Evolutionary conservation across 1,284 basidiomycete species (phyloP), one percentile per base, ranked within the genome.

Genomic region (Papiliotrema laurentii): DNA sequence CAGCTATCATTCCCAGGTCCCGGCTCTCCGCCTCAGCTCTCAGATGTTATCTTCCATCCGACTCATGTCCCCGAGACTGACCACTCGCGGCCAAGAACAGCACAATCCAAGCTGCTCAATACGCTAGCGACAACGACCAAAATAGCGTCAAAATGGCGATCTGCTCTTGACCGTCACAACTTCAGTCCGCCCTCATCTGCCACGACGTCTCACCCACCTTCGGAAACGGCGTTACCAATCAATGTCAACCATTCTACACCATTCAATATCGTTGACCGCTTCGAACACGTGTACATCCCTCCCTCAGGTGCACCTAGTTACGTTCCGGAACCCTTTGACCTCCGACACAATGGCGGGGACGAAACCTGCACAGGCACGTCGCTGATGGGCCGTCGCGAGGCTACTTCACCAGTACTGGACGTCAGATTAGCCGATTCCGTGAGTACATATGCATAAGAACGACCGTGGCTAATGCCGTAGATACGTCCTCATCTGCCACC

Each of bases 251-350:
- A 74, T 46, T 42, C 59, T 3, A 69, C 63, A 2, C 72, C 72
- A 2, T 74, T 74, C 34, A 53, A 2, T 59, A 66, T 25, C 58
- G 64, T 19, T 34, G 66, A 3, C 16, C 30, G 51, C 60, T 1
- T 61, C 53, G 1, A 60, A 49, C n/a, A n/a, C n/a, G n/a, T n/a
- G 4, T 87, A 82, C 58, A 69, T 80, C 0, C 79, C 87, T 0
- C 83, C 86, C 0, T 77, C 76, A 0, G 89, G 89, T 5, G 89
- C 89, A 0, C 89, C 89, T 0, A 88, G 86, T 0, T 91, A 86
- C 63, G 73, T 68, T 13, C 45, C 51, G 11, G 44, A 42, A 2
- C 22, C 33, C 5, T 19, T 21, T 2, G 16, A 78, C 55, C 72
- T 72, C 55, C 76, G 70, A 74, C 3, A 72, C 68, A 7, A 70